These are phyloP conservation scores for Proliferodiscus dingleyae DNA, from an alignment of 2,329 filamentous ascomycete species.

Conservation along the genomic window DNA sequence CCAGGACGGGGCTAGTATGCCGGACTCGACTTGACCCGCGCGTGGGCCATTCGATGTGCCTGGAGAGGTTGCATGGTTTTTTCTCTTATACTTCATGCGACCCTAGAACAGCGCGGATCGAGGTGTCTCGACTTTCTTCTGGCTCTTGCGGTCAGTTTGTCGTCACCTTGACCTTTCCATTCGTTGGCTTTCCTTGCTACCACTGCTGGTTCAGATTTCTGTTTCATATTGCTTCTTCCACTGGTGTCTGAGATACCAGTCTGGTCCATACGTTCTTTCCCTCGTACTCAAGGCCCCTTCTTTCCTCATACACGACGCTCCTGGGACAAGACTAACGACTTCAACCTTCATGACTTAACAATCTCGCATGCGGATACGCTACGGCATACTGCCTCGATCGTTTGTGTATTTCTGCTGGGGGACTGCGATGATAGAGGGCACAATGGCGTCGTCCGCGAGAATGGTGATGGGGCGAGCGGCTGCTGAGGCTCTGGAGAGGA, in stretches of 20 bases:
- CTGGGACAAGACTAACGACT: slow-evolving; percentile 14
- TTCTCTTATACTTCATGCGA: slow-evolving; percentile 32
- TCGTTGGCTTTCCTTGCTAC: slow-evolving; percentile 24
- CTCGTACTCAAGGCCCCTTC: slow-evolving; percentile 16
- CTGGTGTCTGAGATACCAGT: slow-evolving; percentile 28
- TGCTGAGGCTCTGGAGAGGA: slow-evolving; percentile 10
- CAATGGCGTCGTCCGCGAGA: slow-evolving; percentile 21
- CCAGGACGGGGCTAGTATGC: slow-evolving; percentile 16
- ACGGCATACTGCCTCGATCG: slow-evolving; percentile 27
- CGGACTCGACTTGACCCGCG: slow-evolving; percentile 23
- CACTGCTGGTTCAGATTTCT: slow-evolving; percentile 32
- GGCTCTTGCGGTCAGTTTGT: slow-evolving; percentile 25
- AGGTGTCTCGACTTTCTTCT: slow-evolving; percentile 24
- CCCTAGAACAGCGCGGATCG: slow-evolving; percentile 21
- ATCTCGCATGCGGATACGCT: slow-evolving; percentile 25
- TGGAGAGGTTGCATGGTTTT: slow-evolving; percentile 17
- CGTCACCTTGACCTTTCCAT: slow-evolving; percentile 22
- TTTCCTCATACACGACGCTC: slow-evolving; percentile 12
- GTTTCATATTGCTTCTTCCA: slow-evolving; percentile 26
- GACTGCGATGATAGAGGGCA: slow-evolving; percentile 11
- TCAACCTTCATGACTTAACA: slow-evolving; percentile 31
- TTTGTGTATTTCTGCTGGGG: slow-evolving; percentile 13
- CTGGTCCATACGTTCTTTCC: slow-evolving; percentile 22
- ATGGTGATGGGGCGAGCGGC: slow-evolving; percentile 23
- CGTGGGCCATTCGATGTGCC: slow-evolving; percentile 24